Evolutionary conservation across 106 monocot species (phyloP).

Genomic region (Platanthera zijinensis): DNA sequence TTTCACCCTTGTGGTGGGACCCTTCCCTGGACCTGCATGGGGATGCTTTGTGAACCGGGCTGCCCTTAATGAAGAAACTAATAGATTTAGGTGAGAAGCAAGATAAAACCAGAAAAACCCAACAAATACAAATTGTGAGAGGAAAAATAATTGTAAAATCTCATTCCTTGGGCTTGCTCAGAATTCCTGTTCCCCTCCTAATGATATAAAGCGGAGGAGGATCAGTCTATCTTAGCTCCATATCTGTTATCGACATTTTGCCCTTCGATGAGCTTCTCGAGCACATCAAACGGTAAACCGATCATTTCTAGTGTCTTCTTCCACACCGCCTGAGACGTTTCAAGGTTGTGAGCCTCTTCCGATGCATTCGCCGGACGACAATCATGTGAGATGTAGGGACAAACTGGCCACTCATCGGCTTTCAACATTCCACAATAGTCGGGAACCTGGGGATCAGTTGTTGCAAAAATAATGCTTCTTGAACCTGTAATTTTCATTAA

Average conservation of each 20-base stretch:
- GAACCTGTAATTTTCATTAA: constrained; percentile 46
- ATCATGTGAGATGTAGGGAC: constrained; percentile 67
- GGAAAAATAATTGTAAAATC: too few relatives aligned
- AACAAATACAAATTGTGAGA: too few relatives aligned
- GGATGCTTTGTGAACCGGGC: too few relatives aligned
- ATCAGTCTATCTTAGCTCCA: too few relatives aligned
- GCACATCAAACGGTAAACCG: constrained; percentile 66
- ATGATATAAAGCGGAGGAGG: too few relatives aligned
- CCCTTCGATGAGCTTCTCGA: constrained; percentile 72
- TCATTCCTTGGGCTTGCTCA: too few relatives aligned
- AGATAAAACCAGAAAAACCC: too few relatives aligned
- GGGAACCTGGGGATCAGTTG: constrained; percentile 77
- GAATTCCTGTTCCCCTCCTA: too few relatives aligned
- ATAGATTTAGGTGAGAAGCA: too few relatives aligned
- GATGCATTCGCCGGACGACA: constrained; percentile 85
- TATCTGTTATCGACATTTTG: constrained; percentile 29
- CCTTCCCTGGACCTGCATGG: too few relatives aligned
- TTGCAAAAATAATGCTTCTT: constrained; percentile 72
- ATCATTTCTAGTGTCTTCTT: constrained; percentile 78
- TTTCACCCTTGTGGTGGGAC: too few relatives aligned
- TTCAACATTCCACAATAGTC: constrained; percentile 78
- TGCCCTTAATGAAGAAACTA: too few relatives aligned
- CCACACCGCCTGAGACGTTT: constrained; percentile 72
- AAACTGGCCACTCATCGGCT: constrained; percentile 89
- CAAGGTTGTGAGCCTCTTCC: constrained; percentile 85